Base-by-base conservation (phyloP, 352 stramenopile species). In the Pythium insidiosum region DNA sequence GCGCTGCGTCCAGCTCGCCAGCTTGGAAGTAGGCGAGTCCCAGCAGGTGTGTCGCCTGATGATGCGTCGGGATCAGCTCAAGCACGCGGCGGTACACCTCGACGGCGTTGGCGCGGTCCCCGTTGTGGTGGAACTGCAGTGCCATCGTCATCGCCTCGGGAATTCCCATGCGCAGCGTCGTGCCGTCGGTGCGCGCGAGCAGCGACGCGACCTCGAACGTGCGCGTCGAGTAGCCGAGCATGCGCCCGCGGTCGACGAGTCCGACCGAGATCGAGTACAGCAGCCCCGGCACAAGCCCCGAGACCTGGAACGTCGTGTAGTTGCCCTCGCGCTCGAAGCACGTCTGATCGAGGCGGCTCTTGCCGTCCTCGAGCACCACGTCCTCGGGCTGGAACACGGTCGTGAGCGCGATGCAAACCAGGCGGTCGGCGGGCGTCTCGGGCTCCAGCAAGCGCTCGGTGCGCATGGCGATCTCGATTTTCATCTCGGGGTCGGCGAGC, bases 201-300 rank as follows among this genome's bases (percentile, higher is more conserved):
- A 88, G 46, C 0, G 70, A 77, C 0, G 54, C 76, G 13, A 89
- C 74, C 6, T 70, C 54, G 40, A 92, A 87, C 6, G 60, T 66
- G 1, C 79, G 66, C 46, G 73, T 73, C 11, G 79, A 92, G 11
- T 84, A 47, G 6, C 61, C 74, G 12, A 88, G 47, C 33, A 87
- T 57, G 20, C 66, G 62, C 18, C 63, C 69, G 33, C 44, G 16
- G 43, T 64, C 68, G 26, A 84, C 52, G 4, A 92, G 63, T 4
- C 63, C 65, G 1, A 66, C 74, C 5, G 63, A 69, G 19, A 92
- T 49, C 7, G 52, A 48, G 43, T 92, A 92, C 11, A 46, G 53
- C 12, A 74, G 50, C 0, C 74, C 76, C 1, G 76, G 63, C 0
- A 82, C 54, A 11, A 92, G 73, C 0, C 73, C 68, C 1, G 62